Conservation (phyloP, 1,284 basidiomycete species). For the Sporisorium iseilematis-ciliati region DNA sequence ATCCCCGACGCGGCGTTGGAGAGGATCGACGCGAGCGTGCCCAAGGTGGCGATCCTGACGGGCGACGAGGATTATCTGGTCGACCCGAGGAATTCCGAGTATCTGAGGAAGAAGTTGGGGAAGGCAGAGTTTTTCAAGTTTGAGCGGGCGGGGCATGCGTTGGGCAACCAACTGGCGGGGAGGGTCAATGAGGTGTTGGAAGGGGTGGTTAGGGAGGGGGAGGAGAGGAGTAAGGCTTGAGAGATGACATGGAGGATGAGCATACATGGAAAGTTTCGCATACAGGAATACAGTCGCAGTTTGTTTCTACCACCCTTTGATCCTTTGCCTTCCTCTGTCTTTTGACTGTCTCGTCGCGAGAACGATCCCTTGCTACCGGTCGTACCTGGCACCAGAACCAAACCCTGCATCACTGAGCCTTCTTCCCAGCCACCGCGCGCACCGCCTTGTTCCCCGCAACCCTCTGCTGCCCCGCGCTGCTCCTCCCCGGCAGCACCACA, state of each 20-base stretch:
- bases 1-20: constrained; percentile 75
- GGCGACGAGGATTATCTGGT: constrained; percentile 82
- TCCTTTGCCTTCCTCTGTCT: background rate
- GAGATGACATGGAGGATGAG: background rate
- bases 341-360: background rate
- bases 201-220: constrained; percentile 26
- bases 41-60: constrained; percentile 77
- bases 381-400: no score
- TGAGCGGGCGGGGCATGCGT: constrained; percentile 78
- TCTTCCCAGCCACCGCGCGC: constrained; percentile 19
- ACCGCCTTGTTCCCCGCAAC: constrained; percentile 29
- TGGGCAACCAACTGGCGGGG: constrained; percentile 74
- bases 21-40: constrained; percentile 75
- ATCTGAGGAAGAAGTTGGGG: constrained; percentile 77
- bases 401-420: no score
- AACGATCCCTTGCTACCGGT: no score
- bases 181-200: constrained; percentile 50
- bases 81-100: constrained; percentile 74
- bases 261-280: constrained; percentile 4
- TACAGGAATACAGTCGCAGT: constrained; percentile 5
- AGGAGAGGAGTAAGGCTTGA: constrained; percentile 1
- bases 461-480: constrained; percentile 4
- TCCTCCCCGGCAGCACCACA: constrained; percentile 17
- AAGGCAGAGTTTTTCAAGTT: constrained; percentile 79
- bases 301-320: background rate